Evolutionary conservation across 352 stramenopile genomes (phyloP), one percentile per base, ranked within the genome.

Genomic region (Globisporangium nagaii): DNA sequence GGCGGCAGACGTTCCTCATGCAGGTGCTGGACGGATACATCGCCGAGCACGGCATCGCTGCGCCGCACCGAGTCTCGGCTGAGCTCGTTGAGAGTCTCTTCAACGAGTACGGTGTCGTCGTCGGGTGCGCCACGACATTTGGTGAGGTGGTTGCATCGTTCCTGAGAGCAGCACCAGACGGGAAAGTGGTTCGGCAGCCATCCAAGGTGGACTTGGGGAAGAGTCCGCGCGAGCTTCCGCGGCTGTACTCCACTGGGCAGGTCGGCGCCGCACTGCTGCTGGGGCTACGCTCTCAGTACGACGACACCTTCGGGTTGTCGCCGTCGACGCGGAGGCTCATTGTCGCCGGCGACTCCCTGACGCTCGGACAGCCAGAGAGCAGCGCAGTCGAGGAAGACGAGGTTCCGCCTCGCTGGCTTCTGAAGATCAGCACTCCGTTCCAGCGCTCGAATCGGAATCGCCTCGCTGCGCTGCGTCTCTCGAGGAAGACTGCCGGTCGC

Each of bases 221-320:
- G n/a, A 22, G 27, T 20, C 13, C 30, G 9, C 30, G 48, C 20
- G 48, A 60, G 25, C 40, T 47, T 10, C 42, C 52, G 22, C 58
- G 46, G 7, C 32, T 69, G 9, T 74, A 71, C 52, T 71, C 65
- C 2, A 72, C 56, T 15, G 56, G 55, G 3, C 62, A 85, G 46
- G 63, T 90, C 41, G 78, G 78, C 19, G 76, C 72, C 17, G 74
- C 74, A 0, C 43, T 90, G 32, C n/a, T 86, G 1, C 64, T 81
- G 9, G 71, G 66, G 27, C 52, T 90, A 13, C 66, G 77, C 20
- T 60, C 71, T 8, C 75, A 86, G 56, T 80, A 75, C 19, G 73
- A 88, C 46, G 75, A 86, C 43, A 88, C 77, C 4, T 88, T 84
- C 54, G 77, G 77, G 1, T 47, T 83, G 17, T 76, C 76, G 22